phyloP scores from a whole-genome alignment of 163 green algal species.

The Coccomyxa subellipsoidea region DNA sequence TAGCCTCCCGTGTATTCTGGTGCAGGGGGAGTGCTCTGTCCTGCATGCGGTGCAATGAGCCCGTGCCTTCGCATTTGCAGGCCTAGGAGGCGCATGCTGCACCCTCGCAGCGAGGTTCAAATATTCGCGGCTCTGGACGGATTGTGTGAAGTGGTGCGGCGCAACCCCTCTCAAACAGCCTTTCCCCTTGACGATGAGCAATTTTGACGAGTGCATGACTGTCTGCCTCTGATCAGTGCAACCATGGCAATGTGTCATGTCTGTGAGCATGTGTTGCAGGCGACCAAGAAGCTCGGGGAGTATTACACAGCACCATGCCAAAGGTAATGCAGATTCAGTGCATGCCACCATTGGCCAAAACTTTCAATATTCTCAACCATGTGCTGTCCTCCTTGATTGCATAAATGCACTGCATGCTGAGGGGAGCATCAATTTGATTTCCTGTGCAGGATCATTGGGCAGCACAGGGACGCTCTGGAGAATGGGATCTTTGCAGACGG shows the following conservation, averaged over 20 bases:
- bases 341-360: too few relatives aligned
- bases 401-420: too few relatives aligned
- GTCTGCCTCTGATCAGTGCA: too few relatives aligned
- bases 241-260: too few relatives aligned
- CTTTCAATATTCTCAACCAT: too few relatives aligned
- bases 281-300: neutral
- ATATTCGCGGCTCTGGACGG: conserved; percentile 18
- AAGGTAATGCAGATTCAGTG: neutral
- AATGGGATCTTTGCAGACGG: conserved; percentile 26
- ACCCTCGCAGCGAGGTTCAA: conserved; percentile 21
- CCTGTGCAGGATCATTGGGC: conserved; percentile 22
- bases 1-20: too few relatives aligned
- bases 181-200: too few relatives aligned
- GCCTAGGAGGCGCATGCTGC: conserved; percentile 15
- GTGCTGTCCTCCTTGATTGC: too few relatives aligned
- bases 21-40: too few relatives aligned
- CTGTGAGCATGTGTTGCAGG: neutral
- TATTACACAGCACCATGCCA: neutral
- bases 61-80: neutral
- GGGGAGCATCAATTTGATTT: too few relatives aligned
- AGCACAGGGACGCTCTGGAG: conserved; percentile 16
- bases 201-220: too few relatives aligned
- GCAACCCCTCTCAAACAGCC: neutral
- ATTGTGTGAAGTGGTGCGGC: conserved; percentile 16
- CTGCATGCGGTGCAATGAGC: too few relatives aligned